Percentiles rank a stretch among this genome's conserved stretches.
Conservation (phyloP, 331 rosid genomes). For the Telfairia occidentalis region DNA sequence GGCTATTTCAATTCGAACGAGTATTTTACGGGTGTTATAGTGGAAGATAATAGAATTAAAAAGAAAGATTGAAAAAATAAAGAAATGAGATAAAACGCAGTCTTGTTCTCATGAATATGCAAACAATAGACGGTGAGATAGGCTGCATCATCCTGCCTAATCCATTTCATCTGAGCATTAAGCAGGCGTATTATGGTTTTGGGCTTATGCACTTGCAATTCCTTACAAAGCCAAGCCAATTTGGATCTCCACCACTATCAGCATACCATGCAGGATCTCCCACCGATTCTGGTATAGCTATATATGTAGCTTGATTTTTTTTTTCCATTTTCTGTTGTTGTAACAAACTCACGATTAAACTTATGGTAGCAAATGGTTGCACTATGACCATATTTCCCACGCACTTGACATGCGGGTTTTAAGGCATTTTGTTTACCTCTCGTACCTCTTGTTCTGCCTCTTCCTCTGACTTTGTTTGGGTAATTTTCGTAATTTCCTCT, state of each 20-base stretch:
- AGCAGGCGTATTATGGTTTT: constrained; percentile 51
- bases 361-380: too few species aligned
- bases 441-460: too few species aligned
- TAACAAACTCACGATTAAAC: too few species aligned
- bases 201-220: constrained; percentile 57
- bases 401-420: too few species aligned
- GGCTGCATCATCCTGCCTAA: constrained; percentile 51
- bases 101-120: constrained; percentile 65
- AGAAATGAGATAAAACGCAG: constrained; percentile 55
- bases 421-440: too few species aligned
- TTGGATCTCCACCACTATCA: constrained; percentile 67
- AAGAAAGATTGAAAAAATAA: background rate
- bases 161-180: constrained; percentile 77
- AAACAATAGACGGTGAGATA: constrained; percentile 62
- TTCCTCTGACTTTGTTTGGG: too few species aligned
- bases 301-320: too few species aligned
- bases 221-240: constrained; percentile 90
- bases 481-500: too few species aligned
- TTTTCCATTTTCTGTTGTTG: too few species aligned
- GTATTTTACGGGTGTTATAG: background rate
- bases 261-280: too few species aligned
- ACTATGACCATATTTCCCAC: too few species aligned
- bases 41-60: background rate
- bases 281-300: too few species aligned
- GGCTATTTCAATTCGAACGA: background rate